A percentile compares a stretch with the other conserved stretches of the same genome.
Conservation (phyloP, 1,284 basidiomycete genomes). For the Termitomyces sp. region DNA sequence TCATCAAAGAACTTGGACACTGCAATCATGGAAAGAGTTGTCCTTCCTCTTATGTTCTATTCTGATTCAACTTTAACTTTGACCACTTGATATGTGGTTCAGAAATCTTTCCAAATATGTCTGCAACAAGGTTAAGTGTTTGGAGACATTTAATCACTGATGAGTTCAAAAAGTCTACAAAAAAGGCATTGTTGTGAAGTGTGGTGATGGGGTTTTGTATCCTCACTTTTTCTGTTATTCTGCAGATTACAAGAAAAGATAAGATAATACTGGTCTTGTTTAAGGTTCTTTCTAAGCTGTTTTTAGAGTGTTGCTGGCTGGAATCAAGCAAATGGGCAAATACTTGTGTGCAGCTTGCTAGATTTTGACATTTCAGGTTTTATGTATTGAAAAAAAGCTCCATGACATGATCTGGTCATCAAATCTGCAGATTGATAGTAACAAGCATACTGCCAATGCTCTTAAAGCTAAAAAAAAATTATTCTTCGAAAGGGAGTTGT, state of each 20-base stretch:
- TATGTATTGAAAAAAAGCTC: not conserved
- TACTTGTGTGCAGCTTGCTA: not conserved
- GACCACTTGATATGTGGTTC: too few relatives aligned
- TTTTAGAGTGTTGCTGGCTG: not conserved
- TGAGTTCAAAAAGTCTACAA: constrained; percentile 2
- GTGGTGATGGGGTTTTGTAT: constrained; percentile 5
- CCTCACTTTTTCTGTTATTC: not conserved
- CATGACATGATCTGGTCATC: not conserved
- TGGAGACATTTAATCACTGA: not conserved
- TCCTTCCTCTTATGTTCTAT: not conserved
- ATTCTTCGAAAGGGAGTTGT: not conserved
- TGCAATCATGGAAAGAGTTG: not conserved
- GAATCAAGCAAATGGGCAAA: not conserved
- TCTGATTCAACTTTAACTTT: not conserved
- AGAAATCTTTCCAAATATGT: too few relatives aligned
- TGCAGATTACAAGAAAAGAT: not conserved
- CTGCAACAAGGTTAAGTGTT: not conserved
- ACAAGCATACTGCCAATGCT: not conserved
- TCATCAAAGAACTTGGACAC: not conserved
- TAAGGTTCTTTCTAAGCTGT: not conserved
- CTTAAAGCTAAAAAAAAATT: not conserved
- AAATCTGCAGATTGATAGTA: not conserved
- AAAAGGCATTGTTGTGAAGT: not conserved
- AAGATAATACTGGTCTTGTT: not conserved
- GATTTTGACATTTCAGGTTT: not conserved